Evolutionary conservation across 2,329 filamentous ascomycete species (phyloP).

Genomic region (Achaetomium macrosporum): DNA sequence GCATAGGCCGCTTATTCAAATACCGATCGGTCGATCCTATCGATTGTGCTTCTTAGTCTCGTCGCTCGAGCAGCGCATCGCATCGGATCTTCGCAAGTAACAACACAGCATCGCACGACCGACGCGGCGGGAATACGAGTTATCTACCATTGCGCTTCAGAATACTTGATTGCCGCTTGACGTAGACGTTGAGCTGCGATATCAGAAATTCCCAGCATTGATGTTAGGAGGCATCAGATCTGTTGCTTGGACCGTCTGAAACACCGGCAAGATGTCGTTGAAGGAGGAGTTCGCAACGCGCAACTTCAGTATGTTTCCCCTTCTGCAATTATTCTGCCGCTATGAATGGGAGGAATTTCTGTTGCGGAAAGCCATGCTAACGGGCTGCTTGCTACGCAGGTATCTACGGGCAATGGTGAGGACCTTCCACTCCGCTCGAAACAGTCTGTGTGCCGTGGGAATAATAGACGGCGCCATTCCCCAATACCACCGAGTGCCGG

Average conservation of each 20-base stretch:
- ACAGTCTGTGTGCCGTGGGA: not conserved
- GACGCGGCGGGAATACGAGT: not conserved
- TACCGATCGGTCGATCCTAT: constrained; percentile 5
- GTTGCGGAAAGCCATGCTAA: constrained; percentile 10
- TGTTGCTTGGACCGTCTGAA: not conserved
- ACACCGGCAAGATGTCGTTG: constrained; percentile 56
- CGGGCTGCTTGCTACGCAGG: constrained; percentile 43
- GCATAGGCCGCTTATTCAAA: not conserved
- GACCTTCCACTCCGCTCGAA: constrained; percentile 7
- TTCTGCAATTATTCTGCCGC: not conserved
- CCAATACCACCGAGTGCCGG: not conserved
- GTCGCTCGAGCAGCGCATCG: not conserved
- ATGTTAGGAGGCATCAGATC: not conserved
- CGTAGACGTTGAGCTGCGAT: not conserved
- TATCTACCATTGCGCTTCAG: not conserved
- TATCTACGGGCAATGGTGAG: constrained; percentile 73
- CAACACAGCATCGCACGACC: not conserved
- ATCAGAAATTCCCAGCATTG: not conserved
- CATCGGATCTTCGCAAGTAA: not conserved
- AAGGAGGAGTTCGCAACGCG: constrained; percentile 66
- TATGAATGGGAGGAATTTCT: not conserved
- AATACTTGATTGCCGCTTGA: too few species aligned
- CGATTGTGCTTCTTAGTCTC: not conserved
- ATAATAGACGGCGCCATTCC: not conserved
- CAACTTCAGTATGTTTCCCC: constrained; percentile 62